Base-by-base conservation (phyloP, 345 rosid genomes). In the Trapa bicornis region DNA sequence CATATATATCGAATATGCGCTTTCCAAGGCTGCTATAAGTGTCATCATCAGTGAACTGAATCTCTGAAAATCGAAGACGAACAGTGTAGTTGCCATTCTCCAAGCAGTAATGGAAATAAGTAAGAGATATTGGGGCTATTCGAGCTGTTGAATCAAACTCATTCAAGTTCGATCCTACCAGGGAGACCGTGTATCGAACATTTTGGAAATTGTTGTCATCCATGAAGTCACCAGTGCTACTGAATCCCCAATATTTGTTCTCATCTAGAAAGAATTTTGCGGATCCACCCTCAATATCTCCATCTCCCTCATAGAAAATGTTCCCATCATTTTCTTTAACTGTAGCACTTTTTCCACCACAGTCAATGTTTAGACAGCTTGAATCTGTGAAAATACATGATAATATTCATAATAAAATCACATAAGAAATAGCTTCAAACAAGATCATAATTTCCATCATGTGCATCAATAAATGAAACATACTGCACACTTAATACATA, bases 201-300 rank as follows among this genome's bases (percentile, higher is more conserved):
- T 72, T 67, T 10, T 64, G 65, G 33, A 57, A 47, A 42, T 65
- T 74, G 0, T 37, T 0, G 32, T 75, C 78, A 29, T 76, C 89
- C 89, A 79, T 67, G 81, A 81, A 85, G 76, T 64, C 74, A 14
- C 89, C 89, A 3, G 83, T 83, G 77, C 78, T 83, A 64, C 86
- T 83, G 9, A 80, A 74, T 72, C 80, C 87, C 89, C 89, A 85
- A 39, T 73, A 65, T 53, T 60, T 16, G 47, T 74, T 70, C 1
- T 16, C 35, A 62, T 47, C 47, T 13, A 53, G 65, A 10, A 9
- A 52, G 68, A 65, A 77, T 64, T 62, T 73, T 70, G 80, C 77
- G 56, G 84, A 68, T 38, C 72, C 76, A 2, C 85, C 81, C 56
- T 74, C 79, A 33, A 47, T 32, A 14, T 64, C 67, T 56, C 37